Percentiles rank a stretch among this genome's conserved stretches.
Evolutionary conservation across 257 asterid species (phyloP).

Genomic region (Plantago elongata): DNA sequence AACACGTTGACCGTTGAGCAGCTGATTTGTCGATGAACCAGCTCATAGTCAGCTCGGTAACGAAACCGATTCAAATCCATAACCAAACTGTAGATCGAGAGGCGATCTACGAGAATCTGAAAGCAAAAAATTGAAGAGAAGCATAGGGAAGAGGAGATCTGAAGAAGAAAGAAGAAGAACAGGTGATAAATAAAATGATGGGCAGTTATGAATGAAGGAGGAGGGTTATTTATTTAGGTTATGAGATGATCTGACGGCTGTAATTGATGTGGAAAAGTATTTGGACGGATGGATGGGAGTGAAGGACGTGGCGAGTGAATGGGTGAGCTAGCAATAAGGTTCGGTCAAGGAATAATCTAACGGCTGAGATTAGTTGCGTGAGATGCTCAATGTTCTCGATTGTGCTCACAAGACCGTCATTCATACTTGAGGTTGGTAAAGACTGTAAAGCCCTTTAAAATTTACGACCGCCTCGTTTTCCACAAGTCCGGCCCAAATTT

Average conservation of each 20-base stretch:
- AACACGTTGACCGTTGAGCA: not conserved
- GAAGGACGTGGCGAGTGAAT: constrained; percentile 22
- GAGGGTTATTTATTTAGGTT: constrained; percentile 25
- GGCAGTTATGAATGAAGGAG: no score
- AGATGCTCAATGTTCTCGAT: not conserved
- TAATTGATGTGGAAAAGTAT: not conserved
- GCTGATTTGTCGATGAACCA: not conserved
- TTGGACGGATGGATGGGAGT: constrained; percentile 30
- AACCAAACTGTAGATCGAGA: constrained; percentile 26
- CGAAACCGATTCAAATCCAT: constrained; percentile 16
- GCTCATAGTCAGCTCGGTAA: not conserved
- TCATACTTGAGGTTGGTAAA: no score
- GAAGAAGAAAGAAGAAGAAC: not conserved
- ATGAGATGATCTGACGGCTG: constrained; percentile 38
- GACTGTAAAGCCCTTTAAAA: no score
- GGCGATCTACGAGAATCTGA: constrained; percentile 23
- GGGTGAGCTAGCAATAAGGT: not conserved
- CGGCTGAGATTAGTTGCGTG: constrained; percentile 26
- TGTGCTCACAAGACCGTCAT: no score
- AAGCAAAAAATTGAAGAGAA: not conserved
- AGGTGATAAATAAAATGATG: no score
- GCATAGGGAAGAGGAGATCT: constrained; percentile 12
- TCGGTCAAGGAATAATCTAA: constrained; percentile 14
- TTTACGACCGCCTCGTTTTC: no score
- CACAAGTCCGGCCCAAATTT: no score